These are phyloP conservation scores for Scheffersomyces illinoinensis DNA, from an alignment of 1,139 yeast genomes.

Conservation along the genomic window DNA sequence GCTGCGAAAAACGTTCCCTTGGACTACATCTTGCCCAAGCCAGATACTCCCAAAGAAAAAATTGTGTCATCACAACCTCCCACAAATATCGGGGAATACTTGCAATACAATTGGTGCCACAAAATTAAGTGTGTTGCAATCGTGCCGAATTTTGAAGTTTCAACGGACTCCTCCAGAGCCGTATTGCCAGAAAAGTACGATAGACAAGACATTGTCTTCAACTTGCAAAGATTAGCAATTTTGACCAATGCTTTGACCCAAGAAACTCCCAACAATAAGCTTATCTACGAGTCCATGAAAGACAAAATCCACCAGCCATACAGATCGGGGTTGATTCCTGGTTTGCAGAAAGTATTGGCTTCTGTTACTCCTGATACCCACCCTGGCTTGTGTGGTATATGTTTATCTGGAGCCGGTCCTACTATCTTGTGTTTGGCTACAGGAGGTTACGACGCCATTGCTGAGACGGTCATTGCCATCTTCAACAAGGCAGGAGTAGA, in stretches of 20 bases:
- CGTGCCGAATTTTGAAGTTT: constrained; percentile 91
- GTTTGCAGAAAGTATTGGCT: constrained; percentile 77
- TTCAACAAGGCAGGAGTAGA: constrained; percentile 66
- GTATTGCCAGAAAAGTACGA: constrained; percentile 82
- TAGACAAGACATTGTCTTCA: constrained; percentile 84
- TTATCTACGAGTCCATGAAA: constrained; percentile 94
- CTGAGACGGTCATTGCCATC: constrained; percentile 67
- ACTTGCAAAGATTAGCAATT: constrained; percentile 56
- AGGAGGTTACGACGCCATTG: constrained; percentile 80
- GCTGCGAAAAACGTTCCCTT: constrained; percentile 80
- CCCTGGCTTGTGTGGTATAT: constrained; percentile 87
- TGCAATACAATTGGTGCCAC: constrained; percentile 80
- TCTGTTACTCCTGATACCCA: constrained; percentile 80
- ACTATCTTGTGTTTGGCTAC: constrained; percentile 94
- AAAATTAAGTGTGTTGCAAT: constrained; percentile 85
- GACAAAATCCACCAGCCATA: constrained; percentile 96
- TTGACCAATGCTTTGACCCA: constrained; percentile 69
- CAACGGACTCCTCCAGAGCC: constrained; percentile 87
- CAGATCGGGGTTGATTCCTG: constrained; percentile 88
- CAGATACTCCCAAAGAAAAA: constrained; percentile 58
- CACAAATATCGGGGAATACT: constrained; percentile 81
- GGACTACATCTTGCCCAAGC: constrained; percentile 78
- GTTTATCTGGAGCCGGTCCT: constrained; percentile 98
- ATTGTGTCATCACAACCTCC: constrained; percentile 59
- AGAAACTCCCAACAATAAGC: constrained; percentile 75